Conservation (phyloP, 106 monocot genomes). For the Agapanthus africanus region DNA sequence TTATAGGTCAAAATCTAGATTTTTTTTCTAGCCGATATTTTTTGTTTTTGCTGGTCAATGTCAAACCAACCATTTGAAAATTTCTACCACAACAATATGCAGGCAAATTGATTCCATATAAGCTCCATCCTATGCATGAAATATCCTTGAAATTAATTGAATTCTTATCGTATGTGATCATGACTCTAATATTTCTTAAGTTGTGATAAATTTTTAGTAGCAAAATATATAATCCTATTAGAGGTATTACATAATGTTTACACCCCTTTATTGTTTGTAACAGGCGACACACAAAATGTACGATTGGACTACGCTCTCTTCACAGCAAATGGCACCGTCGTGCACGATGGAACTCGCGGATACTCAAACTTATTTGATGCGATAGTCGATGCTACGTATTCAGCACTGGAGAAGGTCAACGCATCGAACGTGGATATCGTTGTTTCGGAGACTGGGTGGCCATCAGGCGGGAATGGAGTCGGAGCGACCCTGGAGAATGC, state of each 20-base stretch:
- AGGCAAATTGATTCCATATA: no score
- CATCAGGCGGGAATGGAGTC: constrained; percentile 5
- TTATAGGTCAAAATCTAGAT: no score
- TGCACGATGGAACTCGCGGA: constrained; percentile 1
- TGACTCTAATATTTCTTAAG: no score
- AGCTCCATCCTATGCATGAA: background rate
- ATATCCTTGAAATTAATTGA: no score
- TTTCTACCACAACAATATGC: no score
- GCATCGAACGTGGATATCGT: constrained; percentile 1
- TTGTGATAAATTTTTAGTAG: no score
- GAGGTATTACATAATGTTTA: no score
- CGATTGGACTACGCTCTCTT: constrained; percentile 18
- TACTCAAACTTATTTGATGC: constrained; percentile 25
- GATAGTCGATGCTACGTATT: constrained; percentile 12
- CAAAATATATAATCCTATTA: no score
- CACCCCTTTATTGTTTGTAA: background rate
- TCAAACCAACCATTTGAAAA: no score
- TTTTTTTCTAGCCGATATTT: no score
- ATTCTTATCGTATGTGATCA: no score
- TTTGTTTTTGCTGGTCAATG: no score
- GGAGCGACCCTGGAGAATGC: constrained; percentile 11
- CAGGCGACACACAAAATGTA: constrained; percentile 1
- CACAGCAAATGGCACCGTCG: constrained; percentile 8
- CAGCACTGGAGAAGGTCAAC: constrained; percentile 14
- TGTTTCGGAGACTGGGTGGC: constrained; percentile 21